Percentiles rank a stretch among this genome's conserved stretches.
phyloP scores from a whole-genome alignment of 179 eudicot species.

The Gypsophila paniculata region DNA sequence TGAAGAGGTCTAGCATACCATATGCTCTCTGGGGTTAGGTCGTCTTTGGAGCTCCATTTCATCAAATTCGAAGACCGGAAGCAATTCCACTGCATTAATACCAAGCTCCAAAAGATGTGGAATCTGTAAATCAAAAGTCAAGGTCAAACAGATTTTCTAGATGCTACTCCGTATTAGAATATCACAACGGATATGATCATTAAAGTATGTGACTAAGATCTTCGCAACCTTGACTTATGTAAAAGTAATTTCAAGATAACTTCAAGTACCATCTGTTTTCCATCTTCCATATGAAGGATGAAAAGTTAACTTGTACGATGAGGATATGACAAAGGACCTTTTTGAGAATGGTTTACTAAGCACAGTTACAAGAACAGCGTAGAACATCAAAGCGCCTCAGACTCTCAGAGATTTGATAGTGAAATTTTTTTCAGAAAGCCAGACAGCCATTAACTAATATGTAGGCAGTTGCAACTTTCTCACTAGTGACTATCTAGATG shows the following conservation, averaged over 20 bases:
- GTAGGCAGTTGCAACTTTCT: background rate
- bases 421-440: background rate
- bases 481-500: background rate
- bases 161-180: no score
- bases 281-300: no score
- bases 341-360: background rate
- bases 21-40: slow-evolving; percentile 86
- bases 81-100: slow-evolving; percentile 89
- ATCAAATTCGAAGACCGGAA: slow-evolving; percentile 97
- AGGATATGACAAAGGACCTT: background rate
- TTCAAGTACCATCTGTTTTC: no score
- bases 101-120: slow-evolving; percentile 98
- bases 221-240: no score
- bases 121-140: slow-evolving; percentile 47
- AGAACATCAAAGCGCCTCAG: slow-evolving; percentile 3
- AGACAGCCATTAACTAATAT: background rate
- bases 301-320: no score
- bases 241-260: no score
- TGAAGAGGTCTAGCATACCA: slow-evolving; percentile 46
- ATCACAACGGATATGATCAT: background rate
- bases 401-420: background rate
- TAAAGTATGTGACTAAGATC: background rate
- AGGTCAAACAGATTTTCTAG: slow-evolving; percentile 9
- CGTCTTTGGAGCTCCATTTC: slow-evolving; percentile 95
- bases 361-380: background rate